Evolutionary conservation across 352 stramenopile genomes (phyloP), one percentile per base, ranked within the genome.

Genomic region (Phytophthora gonapodyides): DNA sequence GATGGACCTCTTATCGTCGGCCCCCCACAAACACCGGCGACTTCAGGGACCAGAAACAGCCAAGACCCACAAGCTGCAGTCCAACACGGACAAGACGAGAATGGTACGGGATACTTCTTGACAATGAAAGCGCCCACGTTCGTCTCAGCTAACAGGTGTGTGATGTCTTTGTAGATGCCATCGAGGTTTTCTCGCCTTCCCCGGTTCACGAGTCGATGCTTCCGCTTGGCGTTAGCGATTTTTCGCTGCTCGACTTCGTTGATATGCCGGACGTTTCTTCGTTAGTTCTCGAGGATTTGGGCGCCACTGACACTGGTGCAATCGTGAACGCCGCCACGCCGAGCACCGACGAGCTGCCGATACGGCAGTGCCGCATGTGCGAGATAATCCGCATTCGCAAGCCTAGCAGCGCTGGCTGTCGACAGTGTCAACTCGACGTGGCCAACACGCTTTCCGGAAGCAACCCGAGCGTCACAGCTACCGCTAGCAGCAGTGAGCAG

Each of bases 331-430:
- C 24, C 24, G 24, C 24, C 24, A 27, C 24, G 24, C 15, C 2
- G 33, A n/a, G 3, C 31, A 44, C 35, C 15, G 16, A 13, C 41
- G 15, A 24, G 15, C 12, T 21, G 38, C 5, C 16, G 35, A 38
- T n/a, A 35, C 36, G 13, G 7, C 42, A 24, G 17, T 70, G 56
- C 36, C 54, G 37, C 35, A 57, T 75, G 46, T 70, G 67, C 33
- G 63, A 67, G 9, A 53, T 75, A 41, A 69, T 75, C 24, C 58
- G 52, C 7, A 42, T 75, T 42, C 58, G 63, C 13, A 71, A 69
- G 15, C 57, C 57, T 35, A 45, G 54, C 8, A 61, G 38, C 19
- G 52, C 19, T 35, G 45, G 47, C n/a, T 75, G 67, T 11, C 51
- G 61, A 36, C 57, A 48, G 9, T 75, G 58, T n/a, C 63, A 64